Evolutionary conservation across 2,329 filamentous ascomycete species (phyloP), one percentile per base, ranked within the genome.

Genomic region (Ceratocystis diversiconidia): DNA sequence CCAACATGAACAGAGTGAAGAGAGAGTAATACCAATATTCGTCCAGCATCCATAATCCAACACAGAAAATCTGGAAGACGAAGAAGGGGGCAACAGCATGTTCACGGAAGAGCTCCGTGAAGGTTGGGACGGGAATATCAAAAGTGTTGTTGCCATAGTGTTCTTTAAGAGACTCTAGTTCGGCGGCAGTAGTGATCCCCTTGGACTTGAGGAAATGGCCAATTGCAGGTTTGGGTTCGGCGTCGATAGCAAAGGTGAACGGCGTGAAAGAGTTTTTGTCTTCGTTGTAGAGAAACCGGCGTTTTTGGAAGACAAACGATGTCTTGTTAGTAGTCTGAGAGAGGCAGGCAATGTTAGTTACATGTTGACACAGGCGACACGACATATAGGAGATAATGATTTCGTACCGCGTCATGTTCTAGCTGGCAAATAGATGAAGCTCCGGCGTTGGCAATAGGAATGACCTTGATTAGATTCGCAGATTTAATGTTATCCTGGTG

Each of bases 21-120:
- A 99, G 84, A 68, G 94, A 97, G 78, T 99, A 99, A 80, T 99
- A 99, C 94, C 95, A 99, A 78, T 97, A 99, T 77, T 99, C 95
- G 73, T 99, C 94, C 73, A 99, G 79, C 86, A 97, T 90, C 94
- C 94, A 99, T 68, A 99, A 79, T 17, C 94, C 95, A 67, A 99
- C 94, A 72, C 95, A 99, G 79, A 99, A 99, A 68, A 99, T 82
- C 80, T 99, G 94, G 78, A 99, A 99, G 69, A 99, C 92, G 77
- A 99, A 99, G 80, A 99, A 99, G 4, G 94, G 94, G 25, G 95
- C 95, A 25, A 99, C 95, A 28, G 95, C 92, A 75, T 99, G 95
- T 76, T 99, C 94, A 76, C 95, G 89, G 83, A 96, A 99, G 62
- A 99, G 83, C 77, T 99, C 94, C 63, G 88, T 85, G 71, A 99